Evolutionary conservation across 179 eudicot species (phyloP).

Genomic region (Patellifolia procumbens): DNA sequence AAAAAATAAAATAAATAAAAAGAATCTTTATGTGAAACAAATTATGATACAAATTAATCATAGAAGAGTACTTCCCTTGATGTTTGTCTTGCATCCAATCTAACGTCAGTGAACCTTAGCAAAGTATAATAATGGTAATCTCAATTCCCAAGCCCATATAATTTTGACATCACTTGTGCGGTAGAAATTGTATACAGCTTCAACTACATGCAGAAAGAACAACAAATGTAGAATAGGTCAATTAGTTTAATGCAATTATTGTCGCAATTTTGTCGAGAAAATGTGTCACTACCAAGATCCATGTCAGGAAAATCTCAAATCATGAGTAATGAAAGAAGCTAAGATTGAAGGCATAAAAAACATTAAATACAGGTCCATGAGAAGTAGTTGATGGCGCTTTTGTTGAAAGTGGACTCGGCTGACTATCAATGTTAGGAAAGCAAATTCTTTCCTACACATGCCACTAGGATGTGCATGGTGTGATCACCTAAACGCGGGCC

Average conservation of each 20-base stretch:
- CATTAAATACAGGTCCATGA: neutral
- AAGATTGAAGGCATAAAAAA: neutral
- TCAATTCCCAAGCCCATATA: neutral
- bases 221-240: neutral
- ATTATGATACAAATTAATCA: too few species aligned
- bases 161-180: conserved; percentile 31
- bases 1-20: too few species aligned
- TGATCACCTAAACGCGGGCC: too few species aligned
- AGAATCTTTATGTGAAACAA: too few species aligned
- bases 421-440: neutral
- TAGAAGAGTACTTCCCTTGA: neutral
- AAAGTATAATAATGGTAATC: too few species aligned
- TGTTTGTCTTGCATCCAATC: neutral
- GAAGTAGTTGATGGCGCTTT: neutral
- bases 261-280: too few species aligned
- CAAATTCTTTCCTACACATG: too few species aligned
- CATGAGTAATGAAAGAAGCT: neutral
- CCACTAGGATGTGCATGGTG: too few species aligned
- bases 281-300: too few species aligned
- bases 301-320: too few species aligned
- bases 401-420: neutral
- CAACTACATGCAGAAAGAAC: conserved; percentile 37
- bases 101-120: neutral
- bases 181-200: conserved; percentile 40
- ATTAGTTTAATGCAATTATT: neutral